Conservation (phyloP, 108 stramenopile species). For the Mediolabrus comicus region DNA sequence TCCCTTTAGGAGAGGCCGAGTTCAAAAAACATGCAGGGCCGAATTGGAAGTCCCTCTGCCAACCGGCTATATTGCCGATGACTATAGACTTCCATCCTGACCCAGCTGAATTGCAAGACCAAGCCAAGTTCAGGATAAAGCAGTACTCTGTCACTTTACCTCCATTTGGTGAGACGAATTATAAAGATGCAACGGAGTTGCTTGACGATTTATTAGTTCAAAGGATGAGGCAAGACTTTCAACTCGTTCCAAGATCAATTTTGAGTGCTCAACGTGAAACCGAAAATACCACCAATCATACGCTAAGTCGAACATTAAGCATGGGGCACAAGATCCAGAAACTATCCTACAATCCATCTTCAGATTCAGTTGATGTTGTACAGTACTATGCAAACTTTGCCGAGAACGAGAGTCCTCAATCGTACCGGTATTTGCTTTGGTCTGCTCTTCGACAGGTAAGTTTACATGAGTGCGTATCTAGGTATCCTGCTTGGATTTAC, state of each 20-base stretch:
- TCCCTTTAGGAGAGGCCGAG: slow-evolving; percentile 85
- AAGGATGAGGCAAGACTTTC: slow-evolving; percentile 87
- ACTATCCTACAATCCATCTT: slow-evolving; percentile 69
- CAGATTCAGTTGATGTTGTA: slow-evolving; percentile 78
- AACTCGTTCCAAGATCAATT: slow-evolving; percentile 70
- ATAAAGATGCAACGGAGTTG: slow-evolving; percentile 75
- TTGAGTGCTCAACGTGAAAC: slow-evolving; percentile 52
- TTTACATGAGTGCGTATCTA: slow-evolving; percentile 36
- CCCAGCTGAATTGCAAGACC: slow-evolving; percentile 71
- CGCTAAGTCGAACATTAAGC: slow-evolving; percentile 51
- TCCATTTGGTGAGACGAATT: slow-evolving; percentile 72
- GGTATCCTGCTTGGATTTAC: background rate
- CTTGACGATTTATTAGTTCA: slow-evolving; percentile 66
- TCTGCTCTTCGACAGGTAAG: slow-evolving; percentile 55
- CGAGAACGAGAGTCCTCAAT: slow-evolving; percentile 60
- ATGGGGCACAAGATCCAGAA: slow-evolving; percentile 89
- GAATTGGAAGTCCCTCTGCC: slow-evolving; percentile 94
- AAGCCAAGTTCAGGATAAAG: slow-evolving; percentile 67
- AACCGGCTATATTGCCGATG: slow-evolving; percentile 95
- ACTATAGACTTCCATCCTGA: slow-evolving; percentile 96
- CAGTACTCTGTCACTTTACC: slow-evolving; percentile 74
- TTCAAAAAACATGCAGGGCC: slow-evolving; percentile 87
- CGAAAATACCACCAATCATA: slow-evolving; percentile 16
- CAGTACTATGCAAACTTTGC: slow-evolving; percentile 70
- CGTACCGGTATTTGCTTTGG: slow-evolving; percentile 54